These are phyloP conservation scores for Jimgerdemannia lactiflua DNA, from an alignment of 192 early-diverging fungal species.

Conservation along the genomic window DNA sequence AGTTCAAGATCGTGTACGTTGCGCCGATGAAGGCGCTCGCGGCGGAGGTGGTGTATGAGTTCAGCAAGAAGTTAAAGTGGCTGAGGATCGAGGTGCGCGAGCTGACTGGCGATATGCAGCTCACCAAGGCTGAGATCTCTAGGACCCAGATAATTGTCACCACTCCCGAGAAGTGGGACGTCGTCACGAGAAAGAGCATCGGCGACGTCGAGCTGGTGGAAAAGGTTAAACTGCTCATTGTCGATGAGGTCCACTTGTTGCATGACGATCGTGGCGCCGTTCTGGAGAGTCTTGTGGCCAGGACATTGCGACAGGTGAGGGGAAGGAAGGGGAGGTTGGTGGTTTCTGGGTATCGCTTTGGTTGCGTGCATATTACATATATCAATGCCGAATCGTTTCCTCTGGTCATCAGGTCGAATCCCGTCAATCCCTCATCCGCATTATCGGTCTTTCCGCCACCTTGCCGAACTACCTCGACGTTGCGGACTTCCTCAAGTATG, in stretches of 20 bases:
- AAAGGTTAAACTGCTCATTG: slow-evolving; percentile 91
- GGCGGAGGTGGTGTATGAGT: slow-evolving; percentile 93
- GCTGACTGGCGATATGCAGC: slow-evolving; percentile 97
- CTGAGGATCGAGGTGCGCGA: slow-evolving; percentile 88
- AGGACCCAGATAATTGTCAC: slow-evolving; percentile 98
- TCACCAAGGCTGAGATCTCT: slow-evolving; percentile 92
- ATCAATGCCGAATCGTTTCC: background rate
- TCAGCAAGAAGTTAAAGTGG: slow-evolving; percentile 76
- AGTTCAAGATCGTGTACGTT: slow-evolving; percentile 99
- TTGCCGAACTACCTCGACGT: slow-evolving; percentile 98
- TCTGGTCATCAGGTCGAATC: slow-evolving; percentile 56
- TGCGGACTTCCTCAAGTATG: slow-evolving; percentile 77
- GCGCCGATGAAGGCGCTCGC: slow-evolving; percentile 99
- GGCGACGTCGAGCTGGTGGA: slow-evolving; percentile 92
- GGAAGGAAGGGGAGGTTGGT: background rate
- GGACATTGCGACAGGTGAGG: slow-evolving; percentile 81
- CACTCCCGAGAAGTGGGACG: slow-evolving; percentile 99
- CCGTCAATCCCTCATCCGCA: slow-evolving; percentile 92
- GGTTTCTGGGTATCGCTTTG: background rate
- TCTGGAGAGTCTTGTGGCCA: slow-evolving; percentile 93
- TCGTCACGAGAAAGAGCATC: slow-evolving; percentile 93
- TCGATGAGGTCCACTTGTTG: slow-evolving; percentile 97
- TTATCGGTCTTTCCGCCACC: slow-evolving; percentile 97
- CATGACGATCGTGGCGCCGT: slow-evolving; percentile 97
- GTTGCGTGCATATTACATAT: background rate